Base-by-base conservation (phyloP, 441 rosid genomes). In the Bruguiera hainesii region DNA sequence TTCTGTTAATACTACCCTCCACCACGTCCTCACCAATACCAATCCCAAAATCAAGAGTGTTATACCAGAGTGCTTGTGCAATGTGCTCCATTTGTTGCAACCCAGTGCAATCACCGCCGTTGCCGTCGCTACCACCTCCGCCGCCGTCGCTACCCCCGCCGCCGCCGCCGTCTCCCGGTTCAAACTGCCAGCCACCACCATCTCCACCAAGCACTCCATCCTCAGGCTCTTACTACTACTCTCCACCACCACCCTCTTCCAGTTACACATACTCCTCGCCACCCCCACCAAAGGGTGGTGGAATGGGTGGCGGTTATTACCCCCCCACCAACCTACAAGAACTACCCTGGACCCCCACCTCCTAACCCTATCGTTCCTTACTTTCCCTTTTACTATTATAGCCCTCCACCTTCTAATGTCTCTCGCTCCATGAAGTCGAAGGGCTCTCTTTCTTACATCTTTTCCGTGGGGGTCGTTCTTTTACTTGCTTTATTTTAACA, bases 351-450 rank as follows among this genome's bases (percentile, higher is more conserved):
- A 0, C 95, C 95, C 6, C 98, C 98, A 1, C 97, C 98, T 0
- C 97, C 97, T 19, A 91, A 93, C 73, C 97, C 96, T 0, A 89
- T 93, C 46, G 90, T 93, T 25, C 97, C 96, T 16, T 93, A 93
- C 78, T 93, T 90, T 35, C 98, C 98, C 5, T 93, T 73, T 66
- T 93, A 86, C 84, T 90, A 78, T 71, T 67, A 90, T 56, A 87
- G 26, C 64, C 94, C 98, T 31, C 96, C 98, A 11, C 87, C 92
- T 13, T 76, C 87, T 58, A 53, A 78, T 18, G 53, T 9, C 62
- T 77, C 91, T 26, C 77, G 70, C 0, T 79, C 87, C 42, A 11
- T 29, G 28, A 77, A 70, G 66, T 37, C 73, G 30, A 46, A 57
- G 62, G 25, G 56, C 60, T 72, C 77, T 52, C 16, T 56, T 37